These are phyloP conservation scores for Tylopilus rubrobrunneus DNA, from an alignment of 768 basidiomycete genomes.

Conservation along the genomic window DNA sequence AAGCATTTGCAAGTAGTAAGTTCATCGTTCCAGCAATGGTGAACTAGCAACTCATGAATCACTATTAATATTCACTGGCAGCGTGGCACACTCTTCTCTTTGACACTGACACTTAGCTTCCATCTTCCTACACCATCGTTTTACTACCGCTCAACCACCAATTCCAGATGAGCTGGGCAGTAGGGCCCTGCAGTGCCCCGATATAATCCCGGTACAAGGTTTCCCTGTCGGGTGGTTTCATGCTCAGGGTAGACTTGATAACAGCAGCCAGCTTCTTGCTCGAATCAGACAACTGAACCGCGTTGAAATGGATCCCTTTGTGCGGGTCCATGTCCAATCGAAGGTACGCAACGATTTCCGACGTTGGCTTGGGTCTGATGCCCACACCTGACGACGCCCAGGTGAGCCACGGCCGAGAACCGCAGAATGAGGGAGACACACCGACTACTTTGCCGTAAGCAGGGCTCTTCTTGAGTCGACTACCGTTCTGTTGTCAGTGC, in stretches of 20 bases:
- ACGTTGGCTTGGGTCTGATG: neutral
- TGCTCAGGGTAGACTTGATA: neutral
- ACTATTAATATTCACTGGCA: too few relatives aligned
- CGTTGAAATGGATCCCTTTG: neutral
- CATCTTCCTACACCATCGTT: neutral
- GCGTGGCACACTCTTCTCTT: neutral
- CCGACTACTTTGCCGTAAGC: neutral
- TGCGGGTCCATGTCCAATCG: neutral
- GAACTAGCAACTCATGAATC: too few relatives aligned
- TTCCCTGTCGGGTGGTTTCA: neutral
- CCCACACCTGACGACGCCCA: neutral
- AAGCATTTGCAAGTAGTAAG: too few relatives aligned
- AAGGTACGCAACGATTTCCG: neutral
- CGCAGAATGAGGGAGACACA: neutral
- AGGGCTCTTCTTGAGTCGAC: neutral
- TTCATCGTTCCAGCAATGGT: too few relatives aligned
- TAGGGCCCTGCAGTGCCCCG: neutral
- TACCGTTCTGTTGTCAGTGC: neutral
- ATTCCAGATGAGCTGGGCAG: neutral
- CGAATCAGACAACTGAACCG: neutral
- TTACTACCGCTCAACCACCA: neutral
- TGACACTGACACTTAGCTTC: neutral
- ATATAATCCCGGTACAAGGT: neutral
- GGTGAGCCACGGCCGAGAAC: neutral
- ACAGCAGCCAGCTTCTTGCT: neutral